phyloP scores from a whole-genome alignment of 1,284 basidiomycete species.

The Leccinum pachyderme region DNA sequence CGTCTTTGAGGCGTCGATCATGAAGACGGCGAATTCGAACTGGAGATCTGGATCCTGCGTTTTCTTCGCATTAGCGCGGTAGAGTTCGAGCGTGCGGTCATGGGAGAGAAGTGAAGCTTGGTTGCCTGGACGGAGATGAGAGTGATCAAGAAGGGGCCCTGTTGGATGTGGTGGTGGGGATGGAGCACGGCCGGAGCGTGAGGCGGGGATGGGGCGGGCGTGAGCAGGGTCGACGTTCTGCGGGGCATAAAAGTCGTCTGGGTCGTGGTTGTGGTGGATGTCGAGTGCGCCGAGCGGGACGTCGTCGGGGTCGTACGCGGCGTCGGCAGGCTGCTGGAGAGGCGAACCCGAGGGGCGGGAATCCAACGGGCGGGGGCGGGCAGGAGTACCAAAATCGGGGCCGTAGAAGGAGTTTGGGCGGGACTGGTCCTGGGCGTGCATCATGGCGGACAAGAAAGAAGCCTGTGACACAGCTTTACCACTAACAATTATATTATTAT shows the following conservation, averaged over 20 bases:
- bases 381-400: constrained; percentile 28
- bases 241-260: constrained; percentile 41
- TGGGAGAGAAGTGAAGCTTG: constrained; percentile 91
- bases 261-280: constrained; percentile 30
- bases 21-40: constrained; percentile 98
- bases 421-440: constrained; percentile 31
- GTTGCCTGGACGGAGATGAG: constrained; percentile 91
- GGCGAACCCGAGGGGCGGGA: constrained; percentile 25
- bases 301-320: constrained; percentile 34
- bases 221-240: constrained; percentile 26
- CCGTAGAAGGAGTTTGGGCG: constrained; percentile 37
- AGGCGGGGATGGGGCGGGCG: constrained; percentile 28
- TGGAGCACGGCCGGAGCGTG: constrained; percentile 40
- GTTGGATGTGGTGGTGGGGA: constrained; percentile 48
- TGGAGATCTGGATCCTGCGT: constrained; percentile 97
- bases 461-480: constrained; percentile 12
- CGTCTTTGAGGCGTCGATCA: constrained; percentile 93
- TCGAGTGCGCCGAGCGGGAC: constrained; percentile 30
- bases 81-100: constrained; percentile 94
- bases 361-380: constrained; percentile 15
- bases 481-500: constrained; percentile 25
- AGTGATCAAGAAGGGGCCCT: constrained; percentile 82
- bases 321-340: constrained; percentile 31
- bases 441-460: constrained; percentile 31
- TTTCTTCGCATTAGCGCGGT: constrained; percentile 97